Conservation (phyloP, 2,329 filamentous ascomycete genomes). For the Cercospora citrullina region DNA sequence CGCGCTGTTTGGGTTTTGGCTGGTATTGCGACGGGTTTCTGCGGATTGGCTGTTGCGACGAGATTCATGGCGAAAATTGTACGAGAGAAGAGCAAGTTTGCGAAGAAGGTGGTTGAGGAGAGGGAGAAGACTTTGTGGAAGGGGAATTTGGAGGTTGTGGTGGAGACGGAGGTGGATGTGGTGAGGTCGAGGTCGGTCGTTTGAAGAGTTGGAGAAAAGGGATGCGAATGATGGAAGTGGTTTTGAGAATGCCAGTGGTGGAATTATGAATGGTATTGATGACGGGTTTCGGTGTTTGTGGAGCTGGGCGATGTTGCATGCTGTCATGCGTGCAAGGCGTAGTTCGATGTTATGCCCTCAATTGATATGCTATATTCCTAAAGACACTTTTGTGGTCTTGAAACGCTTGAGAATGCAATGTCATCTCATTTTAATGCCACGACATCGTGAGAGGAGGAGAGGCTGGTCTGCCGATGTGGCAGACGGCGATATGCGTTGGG, state of each 20-base stretch:
- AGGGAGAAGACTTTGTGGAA: not conserved
- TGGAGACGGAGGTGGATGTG: not conserved
- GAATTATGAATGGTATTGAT: not conserved
- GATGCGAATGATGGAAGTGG: not conserved
- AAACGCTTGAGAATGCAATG: not conserved
- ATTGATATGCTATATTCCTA: not conserved
- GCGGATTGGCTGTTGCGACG: conserved; percentile 17
- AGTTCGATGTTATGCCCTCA: not conserved
- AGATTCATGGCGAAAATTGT: conserved; percentile 12
- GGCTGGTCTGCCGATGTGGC: not conserved
- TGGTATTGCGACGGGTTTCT: conserved; percentile 40
- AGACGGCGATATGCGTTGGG: not conserved
- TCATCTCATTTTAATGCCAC: not conserved
- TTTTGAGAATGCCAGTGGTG: not conserved
- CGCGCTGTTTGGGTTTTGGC: conserved; percentile 46
- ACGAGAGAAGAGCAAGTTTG: conserved; percentile 19
- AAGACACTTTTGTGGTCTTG: no score
- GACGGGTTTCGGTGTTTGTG: not conserved
- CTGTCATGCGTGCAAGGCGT: not conserved
- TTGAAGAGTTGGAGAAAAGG: not conserved
- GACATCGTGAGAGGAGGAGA: not conserved
- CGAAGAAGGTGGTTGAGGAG: conserved; percentile 8
- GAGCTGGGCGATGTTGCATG: not conserved
- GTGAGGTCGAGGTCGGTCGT: not conserved
- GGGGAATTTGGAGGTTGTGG: not conserved